Evolutionary conservation across 345 rosid species (phyloP).

Genomic region (Odontarrhena argentea): DNA sequence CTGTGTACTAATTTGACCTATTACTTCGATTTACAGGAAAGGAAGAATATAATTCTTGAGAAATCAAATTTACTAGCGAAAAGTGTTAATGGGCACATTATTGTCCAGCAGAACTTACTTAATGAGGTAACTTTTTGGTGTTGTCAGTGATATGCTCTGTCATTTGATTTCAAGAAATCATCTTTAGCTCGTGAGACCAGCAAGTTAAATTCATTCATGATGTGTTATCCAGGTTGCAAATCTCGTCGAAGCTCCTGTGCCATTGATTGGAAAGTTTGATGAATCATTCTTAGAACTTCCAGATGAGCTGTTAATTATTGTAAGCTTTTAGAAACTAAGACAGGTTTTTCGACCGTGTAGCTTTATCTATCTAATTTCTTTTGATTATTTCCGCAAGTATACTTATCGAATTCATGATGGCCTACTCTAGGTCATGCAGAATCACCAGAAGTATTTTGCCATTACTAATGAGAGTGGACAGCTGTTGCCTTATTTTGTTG

Average conservation of each 20-base stretch:
- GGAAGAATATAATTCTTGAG: slow-evolving; percentile 68
- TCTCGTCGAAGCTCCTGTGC: slow-evolving; percentile 95
- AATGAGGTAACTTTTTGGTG: slow-evolving; percentile 59
- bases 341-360: slow-evolving; percentile 6
- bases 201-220: slow-evolving; percentile 13
- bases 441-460: slow-evolving; percentile 93
- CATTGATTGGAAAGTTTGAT: slow-evolving; percentile 76
- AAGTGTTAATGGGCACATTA: slow-evolving; percentile 63
- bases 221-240: slow-evolving; percentile 70
- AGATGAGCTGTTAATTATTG: slow-evolving; percentile 82
- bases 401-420: slow-evolving; percentile 22
- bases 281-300: slow-evolving; percentile 92
- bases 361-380: slow-evolving; percentile 14
- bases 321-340: slow-evolving; percentile 43
- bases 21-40: slow-evolving; percentile 52
- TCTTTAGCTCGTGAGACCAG: slow-evolving; percentile 13
- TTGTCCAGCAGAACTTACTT: slow-evolving; percentile 64
- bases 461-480: slow-evolving; percentile 62
- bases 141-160: slow-evolving; percentile 31
- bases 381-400: slow-evolving; percentile 8
- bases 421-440: slow-evolving; percentile 83
- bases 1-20: slow-evolving; percentile 8
- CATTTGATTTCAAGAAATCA: neutral
- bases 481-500: slow-evolving; percentile 83
- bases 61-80: slow-evolving; percentile 60